Conservation (phyloP, 2,329 filamentous ascomycete genomes). For the Aspergillus eucalypticola region DNA sequence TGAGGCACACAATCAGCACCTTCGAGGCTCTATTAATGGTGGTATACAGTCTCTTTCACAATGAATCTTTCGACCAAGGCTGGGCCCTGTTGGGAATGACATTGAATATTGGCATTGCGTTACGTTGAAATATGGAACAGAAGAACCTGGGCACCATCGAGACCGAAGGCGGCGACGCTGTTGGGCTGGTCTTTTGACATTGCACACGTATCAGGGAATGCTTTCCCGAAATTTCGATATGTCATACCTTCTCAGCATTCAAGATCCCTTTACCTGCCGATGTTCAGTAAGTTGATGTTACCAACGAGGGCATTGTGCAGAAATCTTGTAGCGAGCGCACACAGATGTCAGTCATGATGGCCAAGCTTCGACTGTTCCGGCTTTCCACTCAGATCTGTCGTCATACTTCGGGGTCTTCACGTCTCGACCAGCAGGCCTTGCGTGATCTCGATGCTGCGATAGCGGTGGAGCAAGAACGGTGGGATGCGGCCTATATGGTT, state of each 20-base stretch:
- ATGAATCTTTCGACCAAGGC: too few relatives aligned
- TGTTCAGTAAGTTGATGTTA: slow-evolving; percentile 28
- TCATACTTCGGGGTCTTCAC: slow-evolving; percentile 13
- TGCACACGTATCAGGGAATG: too few relatives aligned
- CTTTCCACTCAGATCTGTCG: slow-evolving; percentile 30
- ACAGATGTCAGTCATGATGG: slow-evolving; percentile 35
- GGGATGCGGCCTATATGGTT: slow-evolving; percentile 20
- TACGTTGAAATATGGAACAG: too few relatives aligned
- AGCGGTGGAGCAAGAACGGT: slow-evolving; percentile 20
- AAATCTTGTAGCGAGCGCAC: slow-evolving; percentile 23
- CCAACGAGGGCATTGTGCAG: slow-evolving; percentile 4
- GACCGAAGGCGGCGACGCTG: too few relatives aligned
- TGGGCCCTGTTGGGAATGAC: too few relatives aligned
- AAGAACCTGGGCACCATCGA: too few relatives aligned
- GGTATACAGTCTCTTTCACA: too few relatives aligned
- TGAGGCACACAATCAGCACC: too few relatives aligned
- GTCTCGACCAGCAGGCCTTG: slow-evolving; percentile 12
- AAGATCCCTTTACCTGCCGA: slow-evolving; percentile 23
- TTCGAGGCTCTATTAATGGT: too few relatives aligned
- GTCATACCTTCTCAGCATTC: slow-evolving; percentile 15
- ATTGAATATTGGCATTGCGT: too few relatives aligned
- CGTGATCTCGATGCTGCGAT: slow-evolving; percentile 16
- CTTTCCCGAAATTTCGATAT: too few relatives aligned
- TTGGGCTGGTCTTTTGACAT: too few relatives aligned
- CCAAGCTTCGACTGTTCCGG: slow-evolving; percentile 31